phyloP scores from a whole-genome alignment of 768 basidiomycete species.

The Kwoniella sp. region DNA sequence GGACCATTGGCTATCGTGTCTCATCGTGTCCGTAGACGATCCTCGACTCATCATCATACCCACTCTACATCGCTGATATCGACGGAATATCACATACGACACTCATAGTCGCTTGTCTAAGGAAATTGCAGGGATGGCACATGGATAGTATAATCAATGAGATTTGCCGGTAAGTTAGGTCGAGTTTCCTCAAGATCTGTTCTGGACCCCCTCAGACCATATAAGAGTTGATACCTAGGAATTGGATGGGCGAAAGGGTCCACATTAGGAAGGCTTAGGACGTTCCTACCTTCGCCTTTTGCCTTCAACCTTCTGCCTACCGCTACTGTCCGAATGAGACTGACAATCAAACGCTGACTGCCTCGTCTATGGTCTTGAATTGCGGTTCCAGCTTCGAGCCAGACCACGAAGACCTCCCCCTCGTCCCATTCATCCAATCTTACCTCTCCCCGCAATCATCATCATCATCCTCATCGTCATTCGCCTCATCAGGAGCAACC shows the following conservation, averaged over 20 bases:
- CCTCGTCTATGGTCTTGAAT: too few relatives aligned
- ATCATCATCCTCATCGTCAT: background rate
- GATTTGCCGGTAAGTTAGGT: constrained; percentile 33
- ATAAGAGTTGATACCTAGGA: too few relatives aligned
- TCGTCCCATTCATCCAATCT: constrained; percentile 39
- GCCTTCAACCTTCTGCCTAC: too few relatives aligned
- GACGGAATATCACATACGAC: constrained; percentile 53
- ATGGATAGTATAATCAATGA: constrained; percentile 44
- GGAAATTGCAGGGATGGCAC: constrained; percentile 50
- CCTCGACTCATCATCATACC: constrained; percentile 37
- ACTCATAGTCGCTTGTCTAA: constrained; percentile 40
- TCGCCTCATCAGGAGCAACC: too few relatives aligned
- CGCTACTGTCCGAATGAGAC: too few relatives aligned
- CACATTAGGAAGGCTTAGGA: too few relatives aligned
- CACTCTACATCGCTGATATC: constrained; percentile 46
- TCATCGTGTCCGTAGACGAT: constrained; percentile 25
- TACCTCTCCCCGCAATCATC: constrained; percentile 28
- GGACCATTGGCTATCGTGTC: too few relatives aligned
- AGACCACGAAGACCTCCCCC: constrained; percentile 43
- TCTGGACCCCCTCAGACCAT: too few relatives aligned
- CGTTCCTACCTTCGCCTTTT: too few relatives aligned
- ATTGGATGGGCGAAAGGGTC: too few relatives aligned
- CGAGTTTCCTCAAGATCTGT: background rate
- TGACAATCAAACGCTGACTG: too few relatives aligned
- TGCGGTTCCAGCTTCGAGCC: constrained; percentile 52